Percentiles rank a stretch among this genome's conserved stretches.
Conservation (phyloP, 192 early-diverging fungal genomes). For the Dissophora ornata region DNA sequence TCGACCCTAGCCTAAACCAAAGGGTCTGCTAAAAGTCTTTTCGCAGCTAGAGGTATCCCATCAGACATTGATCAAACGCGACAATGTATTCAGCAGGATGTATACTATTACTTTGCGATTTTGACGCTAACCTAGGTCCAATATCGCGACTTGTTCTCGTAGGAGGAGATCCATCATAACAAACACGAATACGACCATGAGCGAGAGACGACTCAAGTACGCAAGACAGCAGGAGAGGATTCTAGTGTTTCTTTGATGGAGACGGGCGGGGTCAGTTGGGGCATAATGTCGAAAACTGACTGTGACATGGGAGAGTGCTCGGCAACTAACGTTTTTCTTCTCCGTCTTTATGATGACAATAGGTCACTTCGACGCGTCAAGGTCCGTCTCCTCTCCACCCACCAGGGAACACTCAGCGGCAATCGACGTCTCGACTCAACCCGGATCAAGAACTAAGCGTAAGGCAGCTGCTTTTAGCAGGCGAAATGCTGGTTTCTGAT, state of each 20-base stretch:
- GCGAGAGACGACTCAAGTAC: constrained; percentile 51
- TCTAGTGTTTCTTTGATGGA: constrained; percentile 25
- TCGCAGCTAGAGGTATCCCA: constrained; percentile 42
- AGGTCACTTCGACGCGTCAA: constrained; percentile 7
- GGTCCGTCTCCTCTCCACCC: not conserved
- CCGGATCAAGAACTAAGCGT: constrained; percentile 40
- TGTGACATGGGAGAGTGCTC: not conserved
- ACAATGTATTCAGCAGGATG: no score
- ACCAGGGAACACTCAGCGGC: constrained; percentile 2
- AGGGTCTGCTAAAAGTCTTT: constrained; percentile 46
- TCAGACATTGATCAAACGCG: no score
- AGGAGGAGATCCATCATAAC: constrained; percentile 51
- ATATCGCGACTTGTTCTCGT: no score
- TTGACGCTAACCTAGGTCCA: no score
- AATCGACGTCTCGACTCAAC: constrained; percentile 38
- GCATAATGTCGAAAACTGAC: no score
- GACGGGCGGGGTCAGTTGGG: constrained; percentile 28
- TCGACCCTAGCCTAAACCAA: constrained; percentile 55
- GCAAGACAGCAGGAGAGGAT: constrained; percentile 16
- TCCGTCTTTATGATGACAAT: not conserved
- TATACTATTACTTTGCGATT: no score
- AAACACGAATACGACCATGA: constrained; percentile 50
- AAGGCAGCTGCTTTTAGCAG: not conserved
- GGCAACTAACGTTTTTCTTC: not conserved
- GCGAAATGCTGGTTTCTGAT: not conserved